A percentile compares a stretch with the other conserved stretches of the same genome.
Conservation (phyloP, 2,329 filamentous ascomycete genomes). For the Blumeria graminis region DNA sequence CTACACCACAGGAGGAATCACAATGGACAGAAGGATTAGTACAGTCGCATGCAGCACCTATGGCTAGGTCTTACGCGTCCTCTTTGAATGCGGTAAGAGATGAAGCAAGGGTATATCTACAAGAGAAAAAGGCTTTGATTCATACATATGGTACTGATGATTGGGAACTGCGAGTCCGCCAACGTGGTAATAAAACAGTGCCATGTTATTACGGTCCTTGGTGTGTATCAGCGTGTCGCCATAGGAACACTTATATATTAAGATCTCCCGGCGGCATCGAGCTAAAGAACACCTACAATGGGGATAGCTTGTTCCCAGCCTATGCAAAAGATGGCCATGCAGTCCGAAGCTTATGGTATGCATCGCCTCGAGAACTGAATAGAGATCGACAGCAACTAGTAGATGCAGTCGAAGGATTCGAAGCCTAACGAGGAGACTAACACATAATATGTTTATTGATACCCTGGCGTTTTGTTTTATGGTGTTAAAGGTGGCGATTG, state of each 20-base stretch:
- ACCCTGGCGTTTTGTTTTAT: no score
- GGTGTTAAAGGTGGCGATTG: no score
- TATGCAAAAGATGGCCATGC: no score
- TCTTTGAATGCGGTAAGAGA: not conserved
- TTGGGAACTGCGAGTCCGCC: not conserved
- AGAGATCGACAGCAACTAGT: no score
- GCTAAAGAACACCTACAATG: no score
- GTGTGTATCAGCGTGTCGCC: slow-evolving; percentile 1
- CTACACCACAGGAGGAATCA: not conserved
- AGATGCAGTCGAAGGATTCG: no score
- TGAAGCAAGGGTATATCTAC: not conserved
- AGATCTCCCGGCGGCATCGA: no score
- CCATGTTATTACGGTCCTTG: not conserved
- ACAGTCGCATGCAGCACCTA: slow-evolving; percentile 1
- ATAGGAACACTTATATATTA: not conserved
- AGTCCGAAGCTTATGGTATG: no score
- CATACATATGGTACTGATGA: not conserved
- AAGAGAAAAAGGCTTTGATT: not conserved
- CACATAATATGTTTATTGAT: no score
- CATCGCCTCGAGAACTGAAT: no score
- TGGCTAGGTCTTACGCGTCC: not conserved
- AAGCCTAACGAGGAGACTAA: no score
- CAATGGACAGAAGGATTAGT: not conserved
- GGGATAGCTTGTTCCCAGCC: no score
- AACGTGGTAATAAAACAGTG: not conserved